Evolutionary conservation across 768 basidiomycete genomes (phyloP).

Genomic region (Collybia sordida): DNA sequence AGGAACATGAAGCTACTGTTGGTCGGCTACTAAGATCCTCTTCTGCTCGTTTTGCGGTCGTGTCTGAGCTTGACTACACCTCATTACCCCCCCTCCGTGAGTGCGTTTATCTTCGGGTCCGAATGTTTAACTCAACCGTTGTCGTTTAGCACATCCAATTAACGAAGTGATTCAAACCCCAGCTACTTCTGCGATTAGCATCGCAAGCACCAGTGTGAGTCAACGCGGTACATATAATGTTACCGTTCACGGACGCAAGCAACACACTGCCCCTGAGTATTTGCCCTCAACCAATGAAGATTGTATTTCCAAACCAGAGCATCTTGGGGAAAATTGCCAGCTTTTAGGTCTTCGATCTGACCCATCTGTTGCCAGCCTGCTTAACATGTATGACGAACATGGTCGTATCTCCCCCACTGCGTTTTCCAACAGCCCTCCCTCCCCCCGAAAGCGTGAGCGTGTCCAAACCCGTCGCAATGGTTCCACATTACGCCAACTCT

Average conservation of each 20-base stretch:
- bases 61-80: constrained; percentile 53
- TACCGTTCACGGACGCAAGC: constrained; percentile 63
- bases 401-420: constrained; percentile 59
- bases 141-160: constrained; percentile 60
- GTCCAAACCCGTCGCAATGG: constrained; percentile 61
- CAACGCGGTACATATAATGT: constrained; percentile 69
- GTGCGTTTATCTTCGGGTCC: constrained; percentile 23
- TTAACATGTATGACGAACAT: constrained; percentile 73
- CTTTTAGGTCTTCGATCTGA: constrained; percentile 65
- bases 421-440: constrained; percentile 64
- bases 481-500: constrained; percentile 72
- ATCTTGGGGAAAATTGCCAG: constrained; percentile 47
- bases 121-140: background rate
- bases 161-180: constrained; percentile 53
- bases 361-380: constrained; percentile 74
- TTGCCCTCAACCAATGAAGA: constrained; percentile 39
- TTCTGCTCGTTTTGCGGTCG: constrained; percentile 62
- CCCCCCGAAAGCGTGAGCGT: constrained; percentile 36
- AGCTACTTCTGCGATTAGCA: constrained; percentile 48
- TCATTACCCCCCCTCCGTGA: constrained; percentile 70
- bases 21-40: constrained; percentile 68
- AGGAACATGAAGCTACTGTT: constrained; percentile 48
- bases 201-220: constrained; percentile 49
- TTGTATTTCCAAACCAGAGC: constrained; percentile 26
- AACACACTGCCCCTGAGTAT: constrained; percentile 63